Evolutionary conservation across 495 filamentous ascomycete species (phyloP).

Genomic region (Glutinoglossum americanum): DNA sequence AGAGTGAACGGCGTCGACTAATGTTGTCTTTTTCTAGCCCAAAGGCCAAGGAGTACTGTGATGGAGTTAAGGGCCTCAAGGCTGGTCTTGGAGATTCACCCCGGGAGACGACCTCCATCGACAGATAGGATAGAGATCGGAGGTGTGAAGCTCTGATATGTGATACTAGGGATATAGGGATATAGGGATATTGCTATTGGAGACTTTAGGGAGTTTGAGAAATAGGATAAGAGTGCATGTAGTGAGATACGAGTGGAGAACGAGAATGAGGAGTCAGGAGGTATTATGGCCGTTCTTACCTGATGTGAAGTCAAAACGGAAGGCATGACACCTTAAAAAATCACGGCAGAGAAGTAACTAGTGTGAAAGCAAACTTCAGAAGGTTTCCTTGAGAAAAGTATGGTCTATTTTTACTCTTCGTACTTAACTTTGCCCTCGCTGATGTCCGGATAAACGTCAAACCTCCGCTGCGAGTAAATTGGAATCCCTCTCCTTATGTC

Average conservation of each 20-base stretch:
- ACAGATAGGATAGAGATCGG: not conserved
- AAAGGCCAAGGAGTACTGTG: not conserved
- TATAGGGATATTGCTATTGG: not conserved
- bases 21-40: not conserved
- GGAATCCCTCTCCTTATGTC: slow-evolving; percentile 70
- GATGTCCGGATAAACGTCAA: slow-evolving; percentile 92
- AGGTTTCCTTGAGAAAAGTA: not conserved
- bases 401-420: not conserved
- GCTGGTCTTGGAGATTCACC: not conserved
- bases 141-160: not conserved
- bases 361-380: not conserved
- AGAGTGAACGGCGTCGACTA: not conserved
- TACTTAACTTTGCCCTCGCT: slow-evolving; percentile 18
- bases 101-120: not conserved
- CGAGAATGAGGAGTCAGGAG: not conserved
- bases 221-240: not conserved
- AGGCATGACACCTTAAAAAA: not conserved
- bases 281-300: not conserved
- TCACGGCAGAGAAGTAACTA: not conserved
- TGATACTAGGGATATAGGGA: not conserved
- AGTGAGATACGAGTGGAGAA: not conserved
- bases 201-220: not conserved
- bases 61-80: not conserved
- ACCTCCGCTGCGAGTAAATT: slow-evolving; percentile 63
- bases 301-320: not conserved